Base-by-base conservation (phyloP, 306 rosid genomes). In the Citrullus colocynthis region DNA sequence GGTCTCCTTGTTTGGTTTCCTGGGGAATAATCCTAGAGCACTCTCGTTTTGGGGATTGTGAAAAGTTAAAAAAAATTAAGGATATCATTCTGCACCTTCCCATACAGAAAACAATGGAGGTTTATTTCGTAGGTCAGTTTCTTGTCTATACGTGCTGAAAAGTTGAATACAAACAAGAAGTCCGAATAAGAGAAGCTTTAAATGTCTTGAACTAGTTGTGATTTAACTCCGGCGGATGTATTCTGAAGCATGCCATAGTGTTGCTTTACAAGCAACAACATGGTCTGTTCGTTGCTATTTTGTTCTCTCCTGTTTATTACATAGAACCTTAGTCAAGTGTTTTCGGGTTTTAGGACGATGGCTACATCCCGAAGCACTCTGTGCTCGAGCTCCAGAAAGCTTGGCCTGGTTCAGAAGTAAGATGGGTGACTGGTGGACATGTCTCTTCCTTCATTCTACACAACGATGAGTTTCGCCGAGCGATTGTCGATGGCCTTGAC, bases 361-460 rank as follows among this genome's bases (percentile, higher is more conserved):
- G 98, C 55, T 94, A 87, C 88, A 89, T 94, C 59, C 98, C 98
- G 24, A 88, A 83, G 78, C 97, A 90, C 84, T 91, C 97, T 0
- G 93, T 91, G 80, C 84, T 94, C 39, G 93, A 94, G 87, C 95
- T 94, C 79, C 87, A 91, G 80, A 90, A 89, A 77, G 98, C 97
- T 63, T 92, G 97, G 98, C 97, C 98, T 1, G 96, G 98, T 84
- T 90, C 95, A 48, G 97, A 95, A 83, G 97, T 95, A 80, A 87
- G 98, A 87, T 95, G 98, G 98, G 97, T 94, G 63, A 92, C 95
- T 1, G 97, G 98, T 12, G 98, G 97, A 37, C 97, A 94, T 54
- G 96, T 92, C 80, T 94, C 98, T 42, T 92, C 98, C 54, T 94
- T 94, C 90, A 83, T 94, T 87, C 96, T 92, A 42, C 98, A 88